Percentiles rank a stretch among this genome's conserved stretches.
phyloP scores from a whole-genome alignment of 139 green algal species.

The Gonium pectorale region DNA sequence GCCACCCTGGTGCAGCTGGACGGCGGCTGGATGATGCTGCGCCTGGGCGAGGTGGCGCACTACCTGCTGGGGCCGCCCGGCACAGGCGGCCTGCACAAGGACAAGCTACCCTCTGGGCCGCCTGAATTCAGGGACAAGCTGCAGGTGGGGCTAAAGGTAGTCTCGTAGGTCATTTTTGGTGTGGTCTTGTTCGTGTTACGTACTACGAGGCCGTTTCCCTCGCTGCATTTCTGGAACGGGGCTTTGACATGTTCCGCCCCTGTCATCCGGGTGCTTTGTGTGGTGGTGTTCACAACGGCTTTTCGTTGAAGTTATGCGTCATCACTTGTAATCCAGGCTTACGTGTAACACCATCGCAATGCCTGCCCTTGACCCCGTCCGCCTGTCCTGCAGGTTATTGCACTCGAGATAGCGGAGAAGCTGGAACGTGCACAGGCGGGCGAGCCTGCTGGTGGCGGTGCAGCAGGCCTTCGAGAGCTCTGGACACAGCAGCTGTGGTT shows the following conservation, averaged over 20 bases:
- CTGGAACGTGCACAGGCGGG: not conserved
- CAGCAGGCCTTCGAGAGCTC: slow-evolving; percentile 1
- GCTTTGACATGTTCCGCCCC: no score
- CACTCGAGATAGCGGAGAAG: not conserved
- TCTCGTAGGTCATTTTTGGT: no score
- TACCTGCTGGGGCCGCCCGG: slow-evolving; percentile 13
- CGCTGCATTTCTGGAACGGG: no score
- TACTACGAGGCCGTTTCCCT: no score
- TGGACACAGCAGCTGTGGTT: slow-evolving; percentile 25
- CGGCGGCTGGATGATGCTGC: not conserved
- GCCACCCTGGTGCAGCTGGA: slow-evolving; percentile 9
- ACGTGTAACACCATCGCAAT: not conserved
- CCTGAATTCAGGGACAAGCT: not conserved
- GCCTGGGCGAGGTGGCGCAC: slow-evolving; percentile 15
- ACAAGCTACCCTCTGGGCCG: not conserved
- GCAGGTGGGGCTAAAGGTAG: slow-evolving; percentile 1
- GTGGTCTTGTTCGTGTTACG: no score
- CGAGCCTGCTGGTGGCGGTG: no score
- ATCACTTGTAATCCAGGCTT: not conserved
- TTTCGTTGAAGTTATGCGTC: no score
- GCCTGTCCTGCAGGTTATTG: slow-evolving; percentile 9
- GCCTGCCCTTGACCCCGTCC: no score
- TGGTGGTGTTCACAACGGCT: no score
- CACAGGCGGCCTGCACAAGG: not conserved
- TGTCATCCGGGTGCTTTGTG: no score